A percentile compares a stretch with the other conserved stretches of the same genome.
These are phyloP conservation scores for Aquilaria agallochum DNA, from an alignment of 441 rosid species.

Conservation along the genomic window DNA sequence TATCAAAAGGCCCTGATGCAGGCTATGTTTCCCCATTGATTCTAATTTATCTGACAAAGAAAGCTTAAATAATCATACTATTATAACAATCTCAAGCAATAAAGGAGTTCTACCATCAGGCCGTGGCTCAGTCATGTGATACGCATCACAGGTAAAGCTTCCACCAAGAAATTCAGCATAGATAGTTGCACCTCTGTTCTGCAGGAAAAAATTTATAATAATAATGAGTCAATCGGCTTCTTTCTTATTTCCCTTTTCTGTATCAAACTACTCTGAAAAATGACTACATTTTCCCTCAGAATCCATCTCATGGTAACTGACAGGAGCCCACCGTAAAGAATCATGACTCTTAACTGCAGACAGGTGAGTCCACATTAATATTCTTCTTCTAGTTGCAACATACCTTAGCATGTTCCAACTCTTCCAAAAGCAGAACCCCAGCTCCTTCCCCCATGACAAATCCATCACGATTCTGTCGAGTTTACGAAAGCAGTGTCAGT, in stretches of 20 bases:
- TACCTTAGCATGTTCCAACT: slow-evolving; percentile 97
- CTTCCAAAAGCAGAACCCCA: slow-evolving; percentile 93
- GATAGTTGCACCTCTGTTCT: slow-evolving; percentile 90
- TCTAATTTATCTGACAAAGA: no score
- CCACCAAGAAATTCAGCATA: slow-evolving; percentile 97
- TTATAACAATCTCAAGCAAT: not conserved
- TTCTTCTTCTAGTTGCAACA: not conserved
- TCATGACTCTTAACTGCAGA: no score
- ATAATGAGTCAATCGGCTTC: no score
- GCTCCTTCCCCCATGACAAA: slow-evolving; percentile 99
- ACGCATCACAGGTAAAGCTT: slow-evolving; percentile 95
- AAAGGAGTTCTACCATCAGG: slow-evolving; percentile 71
- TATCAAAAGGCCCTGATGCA: no score
- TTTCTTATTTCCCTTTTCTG: no score
- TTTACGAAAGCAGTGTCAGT: not conserved
- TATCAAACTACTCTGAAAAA: no score
- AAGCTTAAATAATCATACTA: no score
- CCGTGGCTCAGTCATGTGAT: slow-evolving; percentile 95
- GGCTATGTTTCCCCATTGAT: no score
- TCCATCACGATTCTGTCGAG: slow-evolving; percentile 82
- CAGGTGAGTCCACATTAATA: no score
- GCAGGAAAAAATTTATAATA: slow-evolving; percentile 8
- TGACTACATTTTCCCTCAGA: no score
- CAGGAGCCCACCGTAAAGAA: no score
- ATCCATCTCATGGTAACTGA: no score